Evolutionary conservation across 768 basidiomycete species (phyloP).

Genomic region (Phallus indusiatus): DNA sequence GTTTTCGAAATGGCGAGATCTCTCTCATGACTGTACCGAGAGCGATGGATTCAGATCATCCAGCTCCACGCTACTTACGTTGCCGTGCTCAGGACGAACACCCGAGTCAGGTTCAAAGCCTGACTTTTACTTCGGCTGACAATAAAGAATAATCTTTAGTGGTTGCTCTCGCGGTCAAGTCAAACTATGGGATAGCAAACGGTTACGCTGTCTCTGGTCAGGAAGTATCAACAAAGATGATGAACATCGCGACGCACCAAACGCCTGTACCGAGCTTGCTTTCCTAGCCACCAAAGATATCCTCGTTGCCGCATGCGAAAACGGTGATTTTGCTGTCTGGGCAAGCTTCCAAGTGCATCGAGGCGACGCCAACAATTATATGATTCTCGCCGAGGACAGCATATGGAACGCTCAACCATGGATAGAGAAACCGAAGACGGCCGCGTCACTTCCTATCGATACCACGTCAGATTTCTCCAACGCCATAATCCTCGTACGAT

Average conservation of each 20-base stretch:
- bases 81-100: slow-evolving; percentile 55
- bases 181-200: slow-evolving; percentile 57
- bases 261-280: slow-evolving; percentile 41
- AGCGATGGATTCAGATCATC: slow-evolving; percentile 47
- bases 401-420: neutral
- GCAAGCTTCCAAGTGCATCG: slow-evolving; percentile 27
- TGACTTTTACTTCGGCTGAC: slow-evolving; percentile 34
- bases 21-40: slow-evolving; percentile 46
- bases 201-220: slow-evolving; percentile 52
- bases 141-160: neutral
- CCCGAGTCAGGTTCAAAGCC: slow-evolving; percentile 45
- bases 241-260: slow-evolving; percentile 25
- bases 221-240: slow-evolving; percentile 29
- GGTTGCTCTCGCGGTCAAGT: slow-evolving; percentile 33
- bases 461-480: neutral
- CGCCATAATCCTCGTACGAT: slow-evolving; percentile 39
- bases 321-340: slow-evolving; percentile 53
- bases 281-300: slow-evolving; percentile 26
- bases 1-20: slow-evolving; percentile 59
- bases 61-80: slow-evolving; percentile 36
- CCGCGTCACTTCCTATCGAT: slow-evolving; percentile 13
- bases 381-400: neutral
- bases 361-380: neutral
- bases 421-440: slow-evolving; percentile 11
- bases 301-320: slow-evolving; percentile 41